Percentiles rank a stretch among this genome's conserved stretches.
These are phyloP conservation scores for Magnolia officinalis DNA, from an alignment of 164 flowering plant species.

Conservation along the genomic window DNA sequence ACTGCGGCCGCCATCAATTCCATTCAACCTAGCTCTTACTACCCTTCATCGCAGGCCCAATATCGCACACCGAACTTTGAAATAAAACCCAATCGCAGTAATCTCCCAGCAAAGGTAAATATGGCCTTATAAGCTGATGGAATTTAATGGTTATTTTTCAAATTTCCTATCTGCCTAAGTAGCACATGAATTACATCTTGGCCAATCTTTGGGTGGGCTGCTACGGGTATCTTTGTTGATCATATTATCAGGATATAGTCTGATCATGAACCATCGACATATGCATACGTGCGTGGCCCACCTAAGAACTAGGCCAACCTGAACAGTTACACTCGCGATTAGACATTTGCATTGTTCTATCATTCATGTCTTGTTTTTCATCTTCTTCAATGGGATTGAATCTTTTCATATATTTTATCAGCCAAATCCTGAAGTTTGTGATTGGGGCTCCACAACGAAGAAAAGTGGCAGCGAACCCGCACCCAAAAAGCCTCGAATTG, in stretches of 20 bases:
- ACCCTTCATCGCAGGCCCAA: slow-evolving; percentile 25
- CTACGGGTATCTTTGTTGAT: too few species aligned
- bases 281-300: too few species aligned
- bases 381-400: slow-evolving; percentile 10
- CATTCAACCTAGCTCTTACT: slow-evolving; percentile 10
- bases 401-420: slow-evolving; percentile 4
- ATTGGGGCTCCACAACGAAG: slow-evolving; percentile 31
- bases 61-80: slow-evolving; percentile 21
- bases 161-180: too few species aligned
- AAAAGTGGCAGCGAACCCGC: slow-evolving; percentile 45
- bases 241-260: too few species aligned
- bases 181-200: too few species aligned
- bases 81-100: slow-evolving; percentile 33
- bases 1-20: slow-evolving; percentile 20
- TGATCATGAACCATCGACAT: too few species aligned
- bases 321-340: too few species aligned
- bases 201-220: too few species aligned
- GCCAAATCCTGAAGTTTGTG: slow-evolving; percentile 32
- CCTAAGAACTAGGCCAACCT: too few species aligned
- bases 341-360: not conserved
- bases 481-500: slow-evolving; percentile 55
- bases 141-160: not conserved
- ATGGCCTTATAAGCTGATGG: not conserved
- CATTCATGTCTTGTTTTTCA: not conserved
- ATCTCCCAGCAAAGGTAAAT: slow-evolving; percentile 42